Conservation (phyloP, 2,329 filamentous ascomycete species). For the Hypomyces perniciosus region DNA sequence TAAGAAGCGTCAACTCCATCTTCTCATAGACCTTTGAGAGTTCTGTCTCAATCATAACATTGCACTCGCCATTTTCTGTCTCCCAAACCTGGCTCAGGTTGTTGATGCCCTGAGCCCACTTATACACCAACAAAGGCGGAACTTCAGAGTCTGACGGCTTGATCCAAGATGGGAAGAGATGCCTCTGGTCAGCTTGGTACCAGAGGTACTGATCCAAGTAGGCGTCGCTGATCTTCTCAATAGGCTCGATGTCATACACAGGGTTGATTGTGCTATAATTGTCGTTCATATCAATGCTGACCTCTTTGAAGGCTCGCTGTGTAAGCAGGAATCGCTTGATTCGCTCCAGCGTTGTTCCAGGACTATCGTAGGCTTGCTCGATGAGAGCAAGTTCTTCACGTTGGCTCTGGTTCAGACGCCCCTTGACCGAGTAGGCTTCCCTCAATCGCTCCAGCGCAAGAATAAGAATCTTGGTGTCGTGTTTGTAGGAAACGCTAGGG, state of each 20-base stretch:
- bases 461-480: constrained; percentile 98
- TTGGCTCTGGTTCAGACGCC: constrained; percentile 92
- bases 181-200: constrained; percentile 97
- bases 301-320: constrained; percentile 97
- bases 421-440: constrained; percentile 97
- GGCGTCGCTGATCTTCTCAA: constrained; percentile 98
- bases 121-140: constrained; percentile 88
- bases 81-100: constrained; percentile 96
- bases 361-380: constrained; percentile 96
- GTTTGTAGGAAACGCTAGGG: constrained; percentile 98
- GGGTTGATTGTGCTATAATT: constrained; percentile 99
- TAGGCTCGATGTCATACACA: constrained; percentile 97
- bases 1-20: constrained; percentile 92
- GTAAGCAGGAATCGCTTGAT: constrained; percentile 98
- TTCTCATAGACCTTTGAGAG: constrained; percentile 99
- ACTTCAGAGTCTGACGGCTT: constrained; percentile 98
- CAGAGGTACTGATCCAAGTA: constrained; percentile 98
- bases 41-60: constrained; percentile 97
- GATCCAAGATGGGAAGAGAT: constrained; percentile 97
- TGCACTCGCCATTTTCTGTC: constrained; percentile 88
- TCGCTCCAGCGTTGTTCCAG: constrained; percentile 87
- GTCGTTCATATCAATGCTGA: constrained; percentile 99
- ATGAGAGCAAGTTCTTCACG: constrained; percentile 94
- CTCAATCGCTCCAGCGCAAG: constrained; percentile 86
- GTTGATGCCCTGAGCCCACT: constrained; percentile 99